These are phyloP conservation scores for Rosa lucieae DNA, from an alignment of 306 rosid species.

Conservation along the genomic window DNA sequence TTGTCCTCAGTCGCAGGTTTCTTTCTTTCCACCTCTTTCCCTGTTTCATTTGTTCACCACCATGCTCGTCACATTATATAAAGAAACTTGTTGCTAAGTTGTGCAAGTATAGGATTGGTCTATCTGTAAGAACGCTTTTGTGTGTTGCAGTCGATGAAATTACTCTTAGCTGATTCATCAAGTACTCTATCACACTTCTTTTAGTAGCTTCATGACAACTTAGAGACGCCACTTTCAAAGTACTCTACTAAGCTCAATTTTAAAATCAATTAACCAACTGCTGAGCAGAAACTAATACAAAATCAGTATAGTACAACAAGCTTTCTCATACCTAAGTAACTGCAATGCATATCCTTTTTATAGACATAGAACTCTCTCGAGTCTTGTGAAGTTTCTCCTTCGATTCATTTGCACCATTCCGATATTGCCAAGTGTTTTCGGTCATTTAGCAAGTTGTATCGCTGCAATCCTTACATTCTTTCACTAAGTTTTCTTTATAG, in stretches of 20 bases:
- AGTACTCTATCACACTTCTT: neutral
- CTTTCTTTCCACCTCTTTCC: slow-evolving; percentile 37
- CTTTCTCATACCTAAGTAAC: neutral
- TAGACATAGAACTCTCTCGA: neutral
- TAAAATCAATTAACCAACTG: neutral
- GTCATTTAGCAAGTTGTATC: slow-evolving; percentile 5
- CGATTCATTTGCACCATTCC: neutral
- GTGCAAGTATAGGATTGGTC: neutral
- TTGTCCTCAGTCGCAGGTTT: slow-evolving; percentile 74
- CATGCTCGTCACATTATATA: slow-evolving; percentile 2
- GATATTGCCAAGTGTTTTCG: neutral
- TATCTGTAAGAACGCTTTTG: neutral
- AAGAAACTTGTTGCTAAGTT: neutral
- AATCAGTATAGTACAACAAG: neutral
- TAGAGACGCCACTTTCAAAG: neutral
- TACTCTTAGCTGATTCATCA: slow-evolving; percentile 6
- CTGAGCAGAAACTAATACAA: neutral
- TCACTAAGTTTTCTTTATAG: neutral
- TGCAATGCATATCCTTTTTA: neutral
- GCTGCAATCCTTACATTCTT: neutral
- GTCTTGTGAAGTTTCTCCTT: neutral
- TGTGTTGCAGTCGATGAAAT: neutral
- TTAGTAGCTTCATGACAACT: neutral
- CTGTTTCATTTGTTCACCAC: slow-evolving; percentile 12
- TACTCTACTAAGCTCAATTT: neutral